A percentile compares a stretch with the other conserved stretches of the same genome.
phyloP scores from a whole-genome alignment of 2,329 filamentous ascomycete species.

The Aspergillus aculeatus region DNA sequence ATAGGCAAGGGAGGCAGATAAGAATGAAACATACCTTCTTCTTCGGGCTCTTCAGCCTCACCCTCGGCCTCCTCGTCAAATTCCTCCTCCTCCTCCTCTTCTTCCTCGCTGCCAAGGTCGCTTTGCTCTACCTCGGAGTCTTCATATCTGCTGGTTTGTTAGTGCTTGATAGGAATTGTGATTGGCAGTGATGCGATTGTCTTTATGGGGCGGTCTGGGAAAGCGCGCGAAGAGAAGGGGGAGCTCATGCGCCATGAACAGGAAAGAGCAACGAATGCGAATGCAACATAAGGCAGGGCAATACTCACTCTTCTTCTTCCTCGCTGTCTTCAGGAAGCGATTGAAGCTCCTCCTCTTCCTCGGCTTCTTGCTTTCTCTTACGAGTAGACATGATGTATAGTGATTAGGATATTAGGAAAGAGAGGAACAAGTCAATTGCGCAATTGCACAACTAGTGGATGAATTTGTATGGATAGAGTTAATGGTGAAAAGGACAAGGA shows the following conservation, averaged over 20 bases:
- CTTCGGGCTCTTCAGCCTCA: constrained; percentile 24
- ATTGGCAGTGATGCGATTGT: no score
- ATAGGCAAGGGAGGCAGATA: neutral
- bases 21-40: constrained; percentile 14
- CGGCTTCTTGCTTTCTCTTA: constrained; percentile 51
- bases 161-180: neutral
- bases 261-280: neutral
- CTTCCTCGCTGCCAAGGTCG: constrained; percentile 23
- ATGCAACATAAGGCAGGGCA: neutral
- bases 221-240: neutral
- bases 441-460: constrained; percentile 1
- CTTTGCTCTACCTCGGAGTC: constrained; percentile 27
- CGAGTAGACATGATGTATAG: constrained; percentile 44
- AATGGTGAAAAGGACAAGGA: neutral
- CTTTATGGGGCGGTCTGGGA: neutral
- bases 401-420: constrained; percentile 7
- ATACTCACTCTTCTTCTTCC: constrained; percentile 52
- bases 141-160: constrained; percentile 32
- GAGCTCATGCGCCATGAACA: neutral
- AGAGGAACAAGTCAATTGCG: constrained; percentile 14
- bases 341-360: constrained; percentile 49
- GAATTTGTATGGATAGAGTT: neutral
- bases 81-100: constrained; percentile 28
- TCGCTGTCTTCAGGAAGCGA: constrained; percentile 51
- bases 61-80: constrained; percentile 24